Evolutionary conservation across 2,329 filamentous ascomycete species (phyloP).

Genomic region (Calycina herbarum): DNA sequence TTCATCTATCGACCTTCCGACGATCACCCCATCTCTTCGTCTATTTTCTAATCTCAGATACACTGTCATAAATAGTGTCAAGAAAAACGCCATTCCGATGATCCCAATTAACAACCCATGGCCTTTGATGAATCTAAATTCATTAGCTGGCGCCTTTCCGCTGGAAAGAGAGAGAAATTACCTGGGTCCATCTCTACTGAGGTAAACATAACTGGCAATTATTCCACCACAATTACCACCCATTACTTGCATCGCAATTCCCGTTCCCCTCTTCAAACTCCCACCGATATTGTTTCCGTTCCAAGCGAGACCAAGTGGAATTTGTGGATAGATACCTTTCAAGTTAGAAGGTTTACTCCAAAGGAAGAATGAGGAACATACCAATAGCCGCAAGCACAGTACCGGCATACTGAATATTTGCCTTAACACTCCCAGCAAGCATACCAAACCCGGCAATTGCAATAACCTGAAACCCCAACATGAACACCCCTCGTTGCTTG

Average conservation of each 20-base stretch:
- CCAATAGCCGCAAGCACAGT: constrained; percentile 75
- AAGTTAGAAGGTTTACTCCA: no score
- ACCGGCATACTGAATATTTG: constrained; percentile 76
- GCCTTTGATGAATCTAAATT: constrained; percentile 43
- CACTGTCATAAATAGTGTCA: constrained; percentile 56
- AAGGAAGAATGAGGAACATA: constrained; percentile 12
- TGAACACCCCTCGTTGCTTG: constrained; percentile 68
- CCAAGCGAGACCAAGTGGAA: constrained; percentile 85
- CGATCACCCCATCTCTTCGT: constrained; percentile 45
- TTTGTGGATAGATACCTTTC: constrained; percentile 76
- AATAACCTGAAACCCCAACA: constrained; percentile 64
- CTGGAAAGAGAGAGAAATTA: constrained; percentile 14
- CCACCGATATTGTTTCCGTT: constrained; percentile 83
- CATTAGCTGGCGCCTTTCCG: not conserved
- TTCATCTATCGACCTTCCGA: not conserved
- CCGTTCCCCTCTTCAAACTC: constrained; percentile 88
- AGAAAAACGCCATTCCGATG: constrained; percentile 47
- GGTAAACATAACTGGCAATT: constrained; percentile 53
- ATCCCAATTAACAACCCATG: constrained; percentile 47
- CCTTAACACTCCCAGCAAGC: constrained; percentile 63
- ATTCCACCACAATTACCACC: constrained; percentile 86
- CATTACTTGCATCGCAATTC: constrained; percentile 81
- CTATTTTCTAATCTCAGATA: constrained; percentile 59
- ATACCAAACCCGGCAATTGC: constrained; percentile 77
- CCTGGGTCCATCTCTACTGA: constrained; percentile 40